phyloP scores from a whole-genome alignment of 2,329 filamentous ascomycete species.

The Fusarium guadeloupense region DNA sequence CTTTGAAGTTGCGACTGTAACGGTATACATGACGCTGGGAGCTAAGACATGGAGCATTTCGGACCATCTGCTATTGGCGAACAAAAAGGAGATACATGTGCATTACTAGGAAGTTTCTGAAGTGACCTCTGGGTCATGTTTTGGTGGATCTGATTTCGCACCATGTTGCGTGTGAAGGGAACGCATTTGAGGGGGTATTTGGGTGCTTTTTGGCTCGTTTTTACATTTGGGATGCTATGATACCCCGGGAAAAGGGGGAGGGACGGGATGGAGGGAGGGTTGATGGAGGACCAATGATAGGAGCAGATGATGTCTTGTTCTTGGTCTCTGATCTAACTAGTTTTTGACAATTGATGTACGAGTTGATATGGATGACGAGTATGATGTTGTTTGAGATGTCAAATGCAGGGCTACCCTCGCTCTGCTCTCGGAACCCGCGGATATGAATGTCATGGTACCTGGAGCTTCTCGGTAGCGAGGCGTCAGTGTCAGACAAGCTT shows the following conservation, averaged over 20 bases:
- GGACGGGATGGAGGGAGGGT: constrained; percentile 20
- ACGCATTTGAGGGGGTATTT: constrained; percentile 23
- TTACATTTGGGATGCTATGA: constrained; percentile 34
- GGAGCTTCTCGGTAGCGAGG: neutral
- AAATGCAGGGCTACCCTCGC: neutral
- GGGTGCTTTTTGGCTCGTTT: constrained; percentile 27
- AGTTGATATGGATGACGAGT: constrained; percentile 12
- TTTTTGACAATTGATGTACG: constrained; percentile 31
- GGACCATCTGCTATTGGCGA: constrained; percentile 16
- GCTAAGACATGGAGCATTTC: constrained; percentile 36
- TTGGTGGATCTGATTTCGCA: constrained; percentile 23
- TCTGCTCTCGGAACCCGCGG: constrained; percentile 24
- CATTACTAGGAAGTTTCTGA: constrained; percentile 38
- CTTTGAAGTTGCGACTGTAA: constrained; percentile 39
- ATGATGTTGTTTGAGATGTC: neutral
- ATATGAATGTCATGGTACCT: constrained; percentile 3
- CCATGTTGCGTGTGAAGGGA: constrained; percentile 20
- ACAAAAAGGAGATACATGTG: constrained; percentile 27
- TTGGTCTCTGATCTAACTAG: constrained; percentile 20
- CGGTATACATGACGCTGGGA: constrained; percentile 41
- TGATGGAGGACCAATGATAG: constrained; percentile 5
- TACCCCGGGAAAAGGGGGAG: constrained; percentile 35
- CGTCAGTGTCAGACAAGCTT: constrained; percentile 22
- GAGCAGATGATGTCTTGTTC: constrained; percentile 12
- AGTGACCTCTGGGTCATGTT: constrained; percentile 22